These are phyloP conservation scores for Colletotrichum acutatum DNA, from an alignment of 2,329 filamentous ascomycete species.

Conservation along the genomic window DNA sequence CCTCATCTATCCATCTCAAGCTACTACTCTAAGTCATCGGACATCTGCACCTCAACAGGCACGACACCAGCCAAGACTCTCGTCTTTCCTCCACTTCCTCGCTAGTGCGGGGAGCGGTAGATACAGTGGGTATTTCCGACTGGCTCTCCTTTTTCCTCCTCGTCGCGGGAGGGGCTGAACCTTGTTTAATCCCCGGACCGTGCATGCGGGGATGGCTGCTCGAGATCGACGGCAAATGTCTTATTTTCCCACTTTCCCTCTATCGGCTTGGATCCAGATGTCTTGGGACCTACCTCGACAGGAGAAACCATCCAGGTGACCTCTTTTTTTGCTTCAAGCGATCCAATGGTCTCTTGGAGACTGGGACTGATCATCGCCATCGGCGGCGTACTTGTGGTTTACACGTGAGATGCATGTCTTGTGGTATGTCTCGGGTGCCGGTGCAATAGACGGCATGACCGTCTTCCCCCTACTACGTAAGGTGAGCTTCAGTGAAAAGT, in stretches of 20 bases:
- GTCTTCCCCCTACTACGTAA: not conserved
- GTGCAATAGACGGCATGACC: not conserved
- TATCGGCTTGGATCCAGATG: conserved; percentile 2
- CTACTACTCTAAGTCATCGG: conserved; percentile 2
- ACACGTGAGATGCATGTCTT: conserved; percentile 19
- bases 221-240: conserved; percentile 13
- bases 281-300: not conserved
- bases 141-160: conserved; percentile 5
- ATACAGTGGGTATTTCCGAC: conserved; percentile 10
- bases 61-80: conserved; percentile 13
- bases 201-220: conserved; percentile 24
- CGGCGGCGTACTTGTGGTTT: not conserved
- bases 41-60: not conserved
- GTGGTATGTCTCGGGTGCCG: not conserved
- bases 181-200: conserved; percentile 30
- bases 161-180: conserved; percentile 30
- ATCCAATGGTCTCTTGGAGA: not conserved
- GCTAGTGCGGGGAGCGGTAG: conserved; percentile 15
- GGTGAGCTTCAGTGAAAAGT: not conserved
- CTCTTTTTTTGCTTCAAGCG: not conserved
- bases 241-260: conserved; percentile 7
- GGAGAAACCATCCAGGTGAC: conserved; percentile 11
- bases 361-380: not conserved
- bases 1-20: not conserved
- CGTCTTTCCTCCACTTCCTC: not conserved